Conservation (phyloP, 2,329 filamentous ascomycete genomes). For the Trichoderma polysporum region DNA sequence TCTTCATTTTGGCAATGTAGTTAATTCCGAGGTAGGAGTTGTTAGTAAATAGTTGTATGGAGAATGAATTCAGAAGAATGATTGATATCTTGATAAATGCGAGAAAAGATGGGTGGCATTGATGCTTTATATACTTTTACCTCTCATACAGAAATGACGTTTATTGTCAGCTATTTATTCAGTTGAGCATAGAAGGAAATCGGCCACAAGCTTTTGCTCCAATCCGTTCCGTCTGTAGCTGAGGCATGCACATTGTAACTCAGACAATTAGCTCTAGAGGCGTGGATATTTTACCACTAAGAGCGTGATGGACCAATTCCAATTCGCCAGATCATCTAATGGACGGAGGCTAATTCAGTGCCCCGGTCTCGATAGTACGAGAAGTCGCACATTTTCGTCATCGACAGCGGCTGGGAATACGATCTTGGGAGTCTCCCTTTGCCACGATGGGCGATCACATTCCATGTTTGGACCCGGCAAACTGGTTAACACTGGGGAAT, state of each 20-base stretch:
- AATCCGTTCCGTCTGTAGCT: background rate
- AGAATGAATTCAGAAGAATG: background rate
- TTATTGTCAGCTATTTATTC: background rate
- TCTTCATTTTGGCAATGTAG: conserved; percentile 2
- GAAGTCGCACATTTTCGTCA: too few relatives aligned
- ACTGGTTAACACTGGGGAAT: background rate
- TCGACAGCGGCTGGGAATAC: background rate
- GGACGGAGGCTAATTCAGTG: background rate
- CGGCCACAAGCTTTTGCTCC: background rate
- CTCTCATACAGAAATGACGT: background rate
- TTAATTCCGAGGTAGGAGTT: background rate
- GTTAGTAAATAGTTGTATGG: background rate
- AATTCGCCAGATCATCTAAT: background rate
- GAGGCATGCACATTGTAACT: background rate
- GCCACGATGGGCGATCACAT: background rate
- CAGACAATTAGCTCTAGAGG: background rate
- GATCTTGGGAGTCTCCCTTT: background rate
- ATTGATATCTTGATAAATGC: background rate
- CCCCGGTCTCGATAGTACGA: background rate
- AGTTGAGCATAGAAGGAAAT: background rate
- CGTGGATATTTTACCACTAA: background rate
- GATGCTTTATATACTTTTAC: background rate
- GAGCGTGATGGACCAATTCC: background rate
- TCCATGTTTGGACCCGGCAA: background rate
- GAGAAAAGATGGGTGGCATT: background rate